Evolutionary conservation across 805 yeast genomes (phyloP), one percentile per base, ranked within the genome.

Genomic region (Lipomyces orientalis): DNA sequence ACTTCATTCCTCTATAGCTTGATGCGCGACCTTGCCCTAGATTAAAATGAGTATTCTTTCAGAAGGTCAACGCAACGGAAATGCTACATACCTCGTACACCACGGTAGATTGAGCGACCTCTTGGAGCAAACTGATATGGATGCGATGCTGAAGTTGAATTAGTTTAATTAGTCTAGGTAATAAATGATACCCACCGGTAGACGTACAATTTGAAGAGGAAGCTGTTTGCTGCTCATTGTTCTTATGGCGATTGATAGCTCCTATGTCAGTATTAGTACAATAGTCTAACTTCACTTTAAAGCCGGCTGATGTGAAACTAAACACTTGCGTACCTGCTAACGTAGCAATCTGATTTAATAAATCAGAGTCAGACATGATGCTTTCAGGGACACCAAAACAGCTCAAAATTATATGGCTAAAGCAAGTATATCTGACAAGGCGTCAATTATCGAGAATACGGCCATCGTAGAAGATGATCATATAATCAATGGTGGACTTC

Each of bases 211-310:
- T 54, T 34, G 61, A 29, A 56, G 61, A 61, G 19, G 54, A 25
- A 31, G 54, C 60, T 29, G 64, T 16, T 33, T 25, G 61, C 52
- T 61, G 58, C 19, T 54, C 61, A 19, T 64, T 64, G 29, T 71
- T 65, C 39, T 71, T 71, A 39, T 71, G 72, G 12, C 68, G 62
- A 49, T 71, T 71, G 7, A 71, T 71, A 8, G 73, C 74, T 10
- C 74, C 74, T 71, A 25, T 1, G 39, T 52, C 34, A 33, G 25
- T 56, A 12, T 35, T 25, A 58, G 46, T 29, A 29, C 51, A 43
- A 39, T 51, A 29, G 37, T 7, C 43, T 34, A 5, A 12, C 16
- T 22, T 9, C 14, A 60, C 16, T 5, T 19, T 19, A 14, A 19
- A 35, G 33, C n/a, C 8, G 1, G 51, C 22, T 29, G 3, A 14